phyloP scores from a whole-genome alignment of 371 early-diverging fungal genomes.

The Mucor indicus region DNA sequence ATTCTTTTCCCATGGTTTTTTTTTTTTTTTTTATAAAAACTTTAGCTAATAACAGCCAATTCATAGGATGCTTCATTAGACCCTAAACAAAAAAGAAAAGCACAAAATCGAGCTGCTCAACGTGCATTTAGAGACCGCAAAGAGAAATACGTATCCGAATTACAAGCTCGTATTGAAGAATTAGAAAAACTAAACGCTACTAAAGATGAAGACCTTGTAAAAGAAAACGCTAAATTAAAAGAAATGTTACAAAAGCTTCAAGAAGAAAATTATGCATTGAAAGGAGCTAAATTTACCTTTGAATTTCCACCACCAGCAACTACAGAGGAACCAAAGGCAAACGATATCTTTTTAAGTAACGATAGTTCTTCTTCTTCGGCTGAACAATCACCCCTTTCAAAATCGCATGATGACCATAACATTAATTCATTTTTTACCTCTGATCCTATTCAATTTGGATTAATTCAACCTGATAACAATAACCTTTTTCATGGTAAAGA shows the following conservation, averaged over 20 bases:
- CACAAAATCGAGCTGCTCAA: constrained; percentile 78
- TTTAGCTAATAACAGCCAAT: too few relatives aligned
- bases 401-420: constrained; percentile 19
- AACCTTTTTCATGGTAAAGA: constrained; percentile 31
- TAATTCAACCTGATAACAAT: constrained; percentile 1
- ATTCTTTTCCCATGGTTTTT: too few relatives aligned
- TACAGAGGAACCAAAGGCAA: background rate
- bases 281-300: constrained; percentile 41
- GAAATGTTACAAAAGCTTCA: constrained; percentile 28
- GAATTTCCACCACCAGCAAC: constrained; percentile 26
- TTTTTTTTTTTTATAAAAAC: too few relatives aligned
- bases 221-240: constrained; percentile 34
- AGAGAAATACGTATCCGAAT: constrained; percentile 60
- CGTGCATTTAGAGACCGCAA: constrained; percentile 76
- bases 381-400: constrained; percentile 18
- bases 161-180: constrained; percentile 65
- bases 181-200: constrained; percentile 44
- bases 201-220: constrained; percentile 20
- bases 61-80: constrained; percentile 19
- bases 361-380: too few relatives aligned
- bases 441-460: constrained; percentile 16
- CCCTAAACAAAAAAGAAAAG: constrained; percentile 65
- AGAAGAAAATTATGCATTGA: constrained; percentile 41
- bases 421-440: constrained; percentile 1
- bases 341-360: background rate